A percentile compares a stretch with the other conserved stretches of the same genome.
Conservation (phyloP, 2,329 filamentous ascomycete species). For the Colletotrichum eleusines region DNA sequence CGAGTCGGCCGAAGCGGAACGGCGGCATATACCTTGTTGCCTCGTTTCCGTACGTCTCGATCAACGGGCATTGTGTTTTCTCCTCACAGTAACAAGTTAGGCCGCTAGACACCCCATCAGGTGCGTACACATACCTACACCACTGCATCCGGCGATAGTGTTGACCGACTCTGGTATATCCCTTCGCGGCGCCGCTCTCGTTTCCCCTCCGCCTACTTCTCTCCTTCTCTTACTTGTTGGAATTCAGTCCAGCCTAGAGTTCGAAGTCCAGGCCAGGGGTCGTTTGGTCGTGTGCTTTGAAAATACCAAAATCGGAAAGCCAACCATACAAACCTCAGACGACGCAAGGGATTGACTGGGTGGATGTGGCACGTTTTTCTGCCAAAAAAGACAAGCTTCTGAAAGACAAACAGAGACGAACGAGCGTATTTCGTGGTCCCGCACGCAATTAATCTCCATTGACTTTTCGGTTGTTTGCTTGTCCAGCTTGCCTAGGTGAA, state of each 20-base stretch:
- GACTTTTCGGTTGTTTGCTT: conserved; percentile 17
- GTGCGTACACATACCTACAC: not conserved
- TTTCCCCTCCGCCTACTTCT: not conserved
- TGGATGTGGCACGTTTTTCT: conserved; percentile 21
- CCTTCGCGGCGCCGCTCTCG: not conserved
- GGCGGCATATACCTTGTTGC: conserved; percentile 22
- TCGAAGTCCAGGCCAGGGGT: conserved; percentile 1
- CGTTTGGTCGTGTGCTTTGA: conserved; percentile 11
- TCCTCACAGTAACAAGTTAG: not conserved
- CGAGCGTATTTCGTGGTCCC: conserved; percentile 15
- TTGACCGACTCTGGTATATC: conserved; percentile 12
- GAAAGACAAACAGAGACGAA: conserved; percentile 7
- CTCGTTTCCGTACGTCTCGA: conserved; percentile 12
- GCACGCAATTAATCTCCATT: conserved; percentile 6
- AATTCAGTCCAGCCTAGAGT: conserved; percentile 2
- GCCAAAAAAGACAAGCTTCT: conserved; percentile 4
- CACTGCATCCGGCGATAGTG: not conserved
- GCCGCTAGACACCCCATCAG: not conserved
- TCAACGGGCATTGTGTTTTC: not conserved
- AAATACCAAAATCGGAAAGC: conserved; percentile 24
- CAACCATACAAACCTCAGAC: conserved; percentile 35
- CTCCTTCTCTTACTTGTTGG: not conserved
- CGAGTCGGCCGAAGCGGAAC: conserved; percentile 20
- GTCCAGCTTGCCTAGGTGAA: not conserved
- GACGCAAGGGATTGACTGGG: conserved; percentile 32